These are phyloP conservation scores for Schizosaccharomyces osmophilus DNA, from an alignment of 805 yeast genomes.

Conservation along the genomic window DNA sequence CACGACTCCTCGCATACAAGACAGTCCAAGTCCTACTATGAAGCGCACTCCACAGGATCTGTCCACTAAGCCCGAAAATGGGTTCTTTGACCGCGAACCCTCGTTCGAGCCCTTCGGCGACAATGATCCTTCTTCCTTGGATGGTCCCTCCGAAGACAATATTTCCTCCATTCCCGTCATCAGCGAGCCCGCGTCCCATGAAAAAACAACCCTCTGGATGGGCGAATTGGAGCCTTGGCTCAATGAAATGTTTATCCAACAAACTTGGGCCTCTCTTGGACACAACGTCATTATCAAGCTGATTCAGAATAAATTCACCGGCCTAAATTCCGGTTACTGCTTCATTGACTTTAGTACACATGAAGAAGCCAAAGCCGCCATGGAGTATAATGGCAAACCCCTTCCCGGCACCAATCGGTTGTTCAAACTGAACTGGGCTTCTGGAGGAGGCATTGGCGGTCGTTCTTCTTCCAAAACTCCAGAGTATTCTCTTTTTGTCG, in stretches of 20 bases:
- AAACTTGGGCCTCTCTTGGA: conserved; percentile 51
- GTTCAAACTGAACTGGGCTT: conserved; percentile 64
- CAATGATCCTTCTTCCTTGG: too few relatives aligned
- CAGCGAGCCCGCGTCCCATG: not conserved
- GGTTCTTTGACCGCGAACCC: too few relatives aligned
- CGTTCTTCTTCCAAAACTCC: conserved; percentile 13
- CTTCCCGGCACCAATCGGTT: conserved; percentile 37
- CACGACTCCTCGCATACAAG: too few relatives aligned
- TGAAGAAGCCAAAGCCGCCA: conserved; percentile 38
- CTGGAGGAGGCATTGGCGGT: conserved; percentile 22
- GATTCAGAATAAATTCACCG: conserved; percentile 37
- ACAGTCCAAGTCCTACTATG: too few relatives aligned
- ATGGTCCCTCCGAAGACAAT: too few relatives aligned
- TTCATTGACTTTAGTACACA: conserved; percentile 48
- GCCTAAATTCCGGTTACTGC: conserved; percentile 47
- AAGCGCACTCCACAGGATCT: too few relatives aligned
- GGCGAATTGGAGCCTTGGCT: conserved; percentile 73
- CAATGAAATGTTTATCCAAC: conserved; percentile 44
- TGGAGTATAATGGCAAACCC: conserved; percentile 34
- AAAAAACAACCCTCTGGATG: conserved; percentile 19
- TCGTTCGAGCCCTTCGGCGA: too few relatives aligned
- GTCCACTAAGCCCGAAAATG: too few relatives aligned
- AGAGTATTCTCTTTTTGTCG: conserved; percentile 59
- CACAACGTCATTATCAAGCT: conserved; percentile 41
- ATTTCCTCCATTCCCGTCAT: too few relatives aligned